Evolutionary conservation across 176 grass and related monocot species (phyloP).

Genomic region (Oryza glaberrima): DNA sequence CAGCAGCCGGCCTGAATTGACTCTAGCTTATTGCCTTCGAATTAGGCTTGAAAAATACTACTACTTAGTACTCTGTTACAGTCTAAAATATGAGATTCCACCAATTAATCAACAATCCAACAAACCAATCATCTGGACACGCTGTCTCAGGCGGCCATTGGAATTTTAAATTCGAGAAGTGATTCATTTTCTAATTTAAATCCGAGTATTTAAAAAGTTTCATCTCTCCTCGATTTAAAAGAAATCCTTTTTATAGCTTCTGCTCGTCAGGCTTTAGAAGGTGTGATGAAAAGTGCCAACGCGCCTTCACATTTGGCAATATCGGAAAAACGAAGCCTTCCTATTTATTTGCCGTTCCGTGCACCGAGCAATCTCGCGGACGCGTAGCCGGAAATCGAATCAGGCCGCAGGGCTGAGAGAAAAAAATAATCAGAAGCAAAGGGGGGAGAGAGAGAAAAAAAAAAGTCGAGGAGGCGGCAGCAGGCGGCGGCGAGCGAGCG

Average conservation of each 20-base stretch:
- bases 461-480: conserved; percentile 5
- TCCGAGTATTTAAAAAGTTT: neutral
- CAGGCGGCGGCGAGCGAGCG: neutral
- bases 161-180: neutral
- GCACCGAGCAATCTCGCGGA: conserved; percentile 37
- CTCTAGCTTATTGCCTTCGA: neutral
- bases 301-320: conserved; percentile 9
- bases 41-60: neutral
- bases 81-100: neutral
- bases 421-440: neutral
- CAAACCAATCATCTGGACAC: neutral
- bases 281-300: conserved; percentile 30
- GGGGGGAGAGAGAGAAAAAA: neutral
- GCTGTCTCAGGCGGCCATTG: neutral
- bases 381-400: neutral
- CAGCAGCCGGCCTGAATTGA: neutral
- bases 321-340: neutral
- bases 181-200: neutral
- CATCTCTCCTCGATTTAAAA: no score
- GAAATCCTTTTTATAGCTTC: no score
- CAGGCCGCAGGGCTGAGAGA: neutral
- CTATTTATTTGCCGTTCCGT: conserved; percentile 24
- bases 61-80: neutral
- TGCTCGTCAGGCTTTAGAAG: neutral
- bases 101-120: neutral